Percentiles rank a stretch among this genome's conserved stretches.
These are phyloP conservation scores for Wallacemonas sp. DNA, from an alignment of 208 protist species.

Conservation along the genomic window DNA sequence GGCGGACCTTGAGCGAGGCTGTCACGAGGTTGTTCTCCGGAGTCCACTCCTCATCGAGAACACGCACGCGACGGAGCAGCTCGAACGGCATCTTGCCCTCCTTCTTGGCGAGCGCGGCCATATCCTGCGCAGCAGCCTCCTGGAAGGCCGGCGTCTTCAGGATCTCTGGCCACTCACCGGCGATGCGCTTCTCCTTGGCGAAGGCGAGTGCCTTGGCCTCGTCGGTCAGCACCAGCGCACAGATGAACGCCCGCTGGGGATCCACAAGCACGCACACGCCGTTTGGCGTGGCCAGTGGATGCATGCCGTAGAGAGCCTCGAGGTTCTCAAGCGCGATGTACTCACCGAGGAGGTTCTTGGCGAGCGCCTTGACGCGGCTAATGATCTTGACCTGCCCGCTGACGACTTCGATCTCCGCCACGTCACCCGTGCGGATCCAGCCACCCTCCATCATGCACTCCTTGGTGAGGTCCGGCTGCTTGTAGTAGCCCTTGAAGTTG, in stretches of 20 bases:
- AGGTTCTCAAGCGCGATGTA: conserved; percentile 88
- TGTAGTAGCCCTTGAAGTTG: conserved; percentile 90
- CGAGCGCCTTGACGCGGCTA: conserved; percentile 88
- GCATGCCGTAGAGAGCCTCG: conserved; percentile 65
- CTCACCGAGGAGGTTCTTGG: conserved; percentile 87
- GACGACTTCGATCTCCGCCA: conserved; percentile 57
- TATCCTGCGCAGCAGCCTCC: conserved; percentile 25
- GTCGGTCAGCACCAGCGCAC: conserved; percentile 65
- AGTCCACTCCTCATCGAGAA: conserved; percentile 84
- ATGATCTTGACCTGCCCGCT: conserved; percentile 62
- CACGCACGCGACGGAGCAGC: conserved; percentile 43
- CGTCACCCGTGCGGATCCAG: conserved; percentile 91
- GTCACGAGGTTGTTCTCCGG: conserved; percentile 83
- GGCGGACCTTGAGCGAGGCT: conserved; percentile 78
- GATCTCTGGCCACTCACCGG: conserved; percentile 36
- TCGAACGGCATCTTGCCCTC: conserved; percentile 76
- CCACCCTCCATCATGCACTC: conserved; percentile 68
- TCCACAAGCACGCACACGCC: conserved; percentile 73
- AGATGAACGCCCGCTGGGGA: conserved; percentile 56
- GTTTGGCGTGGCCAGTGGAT: conserved; percentile 53
- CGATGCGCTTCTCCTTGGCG: conserved; percentile 32
- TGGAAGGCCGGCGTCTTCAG: conserved; percentile 36
- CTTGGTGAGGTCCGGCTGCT: conserved; percentile 73
- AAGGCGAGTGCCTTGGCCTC: conserved; percentile 59
- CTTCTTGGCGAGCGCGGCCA: conserved; percentile 39